These are phyloP conservation scores for Orbilia javanica DNA, from an alignment of 2,329 filamentous ascomycete genomes.

Conservation along the genomic window DNA sequence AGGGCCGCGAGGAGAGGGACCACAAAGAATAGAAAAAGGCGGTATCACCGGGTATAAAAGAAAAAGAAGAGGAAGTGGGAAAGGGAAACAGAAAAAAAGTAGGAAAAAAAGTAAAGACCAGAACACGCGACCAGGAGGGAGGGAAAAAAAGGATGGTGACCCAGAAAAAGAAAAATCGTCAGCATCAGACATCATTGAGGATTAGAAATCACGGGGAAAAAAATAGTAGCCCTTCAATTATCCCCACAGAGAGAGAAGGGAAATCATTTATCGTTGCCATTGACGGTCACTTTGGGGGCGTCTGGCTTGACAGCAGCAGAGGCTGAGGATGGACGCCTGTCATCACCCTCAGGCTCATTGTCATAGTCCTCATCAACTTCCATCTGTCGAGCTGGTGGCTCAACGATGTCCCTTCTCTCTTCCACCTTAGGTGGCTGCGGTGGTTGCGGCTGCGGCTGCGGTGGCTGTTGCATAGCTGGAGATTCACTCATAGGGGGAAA, in stretches of 20 bases:
- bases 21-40: conserved; percentile 1
- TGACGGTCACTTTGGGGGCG: conserved; percentile 46
- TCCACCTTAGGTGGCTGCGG: conserved; percentile 74
- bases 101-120: conserved; percentile 36
- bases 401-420: conserved; percentile 64
- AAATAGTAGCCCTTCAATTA: conserved; percentile 15
- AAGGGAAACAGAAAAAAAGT: background rate
- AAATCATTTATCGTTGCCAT: conserved; percentile 58
- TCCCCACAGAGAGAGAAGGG: background rate
- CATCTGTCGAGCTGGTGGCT: conserved; percentile 88
- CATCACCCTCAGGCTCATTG: conserved; percentile 78
- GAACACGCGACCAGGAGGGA: conserved; percentile 51
- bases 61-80: no score
- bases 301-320: conserved; percentile 41
- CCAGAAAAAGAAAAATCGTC: conserved; percentile 52
- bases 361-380: conserved; percentile 98
- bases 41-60: conserved; percentile 13
- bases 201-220: background rate
- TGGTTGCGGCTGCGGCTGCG: background rate
- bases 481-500: conserved; percentile 69
- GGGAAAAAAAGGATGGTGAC: conserved; percentile 34
- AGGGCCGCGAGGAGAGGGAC: background rate
- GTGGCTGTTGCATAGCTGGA: conserved; percentile 63
- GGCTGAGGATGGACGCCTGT: conserved; percentile 73
- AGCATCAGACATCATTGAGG: conserved; percentile 57